A percentile compares a stretch with the other conserved stretches of the same genome.
Conservation (phyloP, 441 rosid genomes). For the Hypseocharis bilobata region DNA sequence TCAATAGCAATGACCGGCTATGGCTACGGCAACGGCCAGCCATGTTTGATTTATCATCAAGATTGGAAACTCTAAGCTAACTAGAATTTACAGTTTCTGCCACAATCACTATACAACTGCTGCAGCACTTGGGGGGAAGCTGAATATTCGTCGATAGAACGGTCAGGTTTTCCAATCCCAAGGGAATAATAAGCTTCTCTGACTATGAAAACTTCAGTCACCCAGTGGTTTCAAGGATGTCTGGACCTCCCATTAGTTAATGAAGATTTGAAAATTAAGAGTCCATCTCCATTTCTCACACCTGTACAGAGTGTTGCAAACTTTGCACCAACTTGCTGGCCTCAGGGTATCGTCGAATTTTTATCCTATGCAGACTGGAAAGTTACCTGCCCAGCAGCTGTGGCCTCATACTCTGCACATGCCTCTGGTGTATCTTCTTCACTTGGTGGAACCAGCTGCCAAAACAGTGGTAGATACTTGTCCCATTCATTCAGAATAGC, state of each 20-base stretch:
- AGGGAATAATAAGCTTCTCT: slow-evolving; percentile 7
- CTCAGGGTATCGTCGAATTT: neutral
- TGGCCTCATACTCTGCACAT: slow-evolving; percentile 57
- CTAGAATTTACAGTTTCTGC: slow-evolving; percentile 27
- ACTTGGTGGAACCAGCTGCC: slow-evolving; percentile 99
- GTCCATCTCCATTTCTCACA: slow-evolving; percentile 17
- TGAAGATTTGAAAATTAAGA: slow-evolving; percentile 5
- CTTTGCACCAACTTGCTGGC: neutral
- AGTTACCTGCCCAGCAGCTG: slow-evolving; percentile 57
- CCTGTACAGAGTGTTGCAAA: slow-evolving; percentile 31
- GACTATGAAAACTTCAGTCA: neutral
- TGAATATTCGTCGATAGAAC: slow-evolving; percentile 9
- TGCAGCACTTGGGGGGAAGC: neutral
- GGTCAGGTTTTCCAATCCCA: neutral
- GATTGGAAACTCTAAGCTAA: neutral
- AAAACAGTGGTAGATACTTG: slow-evolving; percentile 58
- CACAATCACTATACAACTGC: slow-evolving; percentile 27
- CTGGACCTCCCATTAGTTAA: neutral
- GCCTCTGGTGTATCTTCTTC: slow-evolving; percentile 99
- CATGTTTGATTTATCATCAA: neutral
- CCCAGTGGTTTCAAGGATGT: slow-evolving; percentile 4
- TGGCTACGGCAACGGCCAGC: neutral
- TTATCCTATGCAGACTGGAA: slow-evolving; percentile 58
- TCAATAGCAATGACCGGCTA: neutral
- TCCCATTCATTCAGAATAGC: slow-evolving; percentile 79